Evolutionary conservation across 139 green algal genomes (phyloP).

Genomic region (Nannochloris sp.): DNA sequence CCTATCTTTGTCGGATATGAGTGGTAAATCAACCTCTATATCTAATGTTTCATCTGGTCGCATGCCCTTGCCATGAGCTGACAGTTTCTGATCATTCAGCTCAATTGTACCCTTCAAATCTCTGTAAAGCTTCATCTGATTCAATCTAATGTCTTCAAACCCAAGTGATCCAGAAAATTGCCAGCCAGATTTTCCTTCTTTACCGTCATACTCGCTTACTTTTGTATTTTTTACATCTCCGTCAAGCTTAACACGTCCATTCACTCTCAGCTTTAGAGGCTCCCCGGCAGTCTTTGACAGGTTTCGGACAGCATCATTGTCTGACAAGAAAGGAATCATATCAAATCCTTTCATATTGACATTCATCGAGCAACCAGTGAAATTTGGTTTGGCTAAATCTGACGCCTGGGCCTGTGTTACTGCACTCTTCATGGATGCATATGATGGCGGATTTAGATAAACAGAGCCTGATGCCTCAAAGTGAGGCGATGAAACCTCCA

Average conservation of each 20-base stretch:
- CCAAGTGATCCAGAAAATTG: slow-evolving; percentile 36
- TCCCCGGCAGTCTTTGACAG: slow-evolving; percentile 19
- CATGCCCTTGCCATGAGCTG: slow-evolving; percentile 31
- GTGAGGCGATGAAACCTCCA: slow-evolving; percentile 25
- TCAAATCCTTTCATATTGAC: slow-evolving; percentile 49
- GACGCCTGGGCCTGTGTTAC: slow-evolving; percentile 41
- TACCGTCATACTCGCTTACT: neutral
- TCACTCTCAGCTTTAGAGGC: slow-evolving; percentile 39
- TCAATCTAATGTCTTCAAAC: slow-evolving; percentile 50
- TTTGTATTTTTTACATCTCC: slow-evolving; percentile 8
- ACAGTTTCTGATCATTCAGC: slow-evolving; percentile 18
- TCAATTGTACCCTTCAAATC: slow-evolving; percentile 35
- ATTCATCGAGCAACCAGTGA: slow-evolving; percentile 34
- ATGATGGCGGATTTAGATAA: slow-evolving; percentile 25
- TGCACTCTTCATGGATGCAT: slow-evolving; percentile 30
- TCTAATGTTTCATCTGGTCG: slow-evolving; percentile 55
- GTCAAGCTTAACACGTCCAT: slow-evolving; percentile 16
- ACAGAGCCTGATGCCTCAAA: slow-evolving; percentile 31
- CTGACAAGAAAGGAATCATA: slow-evolving; percentile 45
- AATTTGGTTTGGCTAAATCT: slow-evolving; percentile 26
- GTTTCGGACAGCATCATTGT: slow-evolving; percentile 14
- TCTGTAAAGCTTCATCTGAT: slow-evolving; percentile 53
- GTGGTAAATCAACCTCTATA: slow-evolving; percentile 51
- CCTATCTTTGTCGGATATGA: neutral
- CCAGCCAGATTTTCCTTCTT: neutral